A percentile compares a stretch with the other conserved stretches of the same genome.
These are phyloP conservation scores for Mixia osmundae DNA, from an alignment of 1,284 basidiomycete species.

Conservation along the genomic window DNA sequence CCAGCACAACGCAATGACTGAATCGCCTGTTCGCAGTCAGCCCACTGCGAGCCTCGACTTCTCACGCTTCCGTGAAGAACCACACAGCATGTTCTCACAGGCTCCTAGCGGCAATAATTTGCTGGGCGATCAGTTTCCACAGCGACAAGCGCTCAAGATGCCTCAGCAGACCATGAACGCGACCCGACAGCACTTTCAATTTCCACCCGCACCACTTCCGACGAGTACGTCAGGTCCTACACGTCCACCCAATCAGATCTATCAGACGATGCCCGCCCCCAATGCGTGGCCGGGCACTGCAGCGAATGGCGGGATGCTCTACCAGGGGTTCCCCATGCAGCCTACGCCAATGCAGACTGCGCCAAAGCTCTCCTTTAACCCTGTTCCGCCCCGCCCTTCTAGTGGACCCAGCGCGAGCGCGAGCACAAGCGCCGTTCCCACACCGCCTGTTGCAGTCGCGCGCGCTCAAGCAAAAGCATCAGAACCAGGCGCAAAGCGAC, in stretches of 20 bases:
- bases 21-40: not conserved
- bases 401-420: not conserved
- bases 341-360: not conserved
- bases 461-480: constrained; percentile 1
- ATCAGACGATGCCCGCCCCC: no score
- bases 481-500: constrained; percentile 6
- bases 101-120: not conserved
- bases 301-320: not conserved
- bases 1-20: not conserved
- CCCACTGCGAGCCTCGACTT: not conserved
- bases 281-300: no score
- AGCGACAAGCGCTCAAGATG: not conserved
- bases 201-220: no score
- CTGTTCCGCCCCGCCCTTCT: not conserved
- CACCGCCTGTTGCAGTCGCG: not conserved
- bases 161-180: no score
- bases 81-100: not conserved
- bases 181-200: no score
- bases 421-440: not conserved
- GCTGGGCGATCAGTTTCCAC: not conserved
- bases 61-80: not conserved
- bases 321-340: not conserved
- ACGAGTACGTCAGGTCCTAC: no score
- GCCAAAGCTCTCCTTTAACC: no score
- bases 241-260: no score